Evolutionary conservation across 768 basidiomycete genomes (phyloP).

Genomic region (Suillus ampliporus): DNA sequence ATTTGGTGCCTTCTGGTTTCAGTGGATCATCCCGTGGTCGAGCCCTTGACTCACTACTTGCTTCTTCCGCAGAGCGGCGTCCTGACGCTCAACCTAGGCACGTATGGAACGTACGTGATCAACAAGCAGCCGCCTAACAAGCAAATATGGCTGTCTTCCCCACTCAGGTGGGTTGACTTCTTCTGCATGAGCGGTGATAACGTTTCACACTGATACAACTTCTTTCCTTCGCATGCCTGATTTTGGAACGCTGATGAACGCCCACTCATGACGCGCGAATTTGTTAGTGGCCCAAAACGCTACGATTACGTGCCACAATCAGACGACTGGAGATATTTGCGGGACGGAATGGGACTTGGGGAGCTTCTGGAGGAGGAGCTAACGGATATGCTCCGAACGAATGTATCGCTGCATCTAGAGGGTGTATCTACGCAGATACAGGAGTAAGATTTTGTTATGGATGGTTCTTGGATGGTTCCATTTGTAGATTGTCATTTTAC

Average conservation of each 20-base stretch:
- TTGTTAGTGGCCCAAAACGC: constrained; percentile 84
- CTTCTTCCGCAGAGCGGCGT: constrained; percentile 75
- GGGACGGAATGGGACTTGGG: constrained; percentile 67
- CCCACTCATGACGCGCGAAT: constrained; percentile 7
- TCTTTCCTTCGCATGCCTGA: background rate
- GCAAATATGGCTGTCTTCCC: constrained; percentile 96
- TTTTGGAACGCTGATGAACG: constrained; percentile 10
- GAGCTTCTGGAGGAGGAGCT: constrained; percentile 75
- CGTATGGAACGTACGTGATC: constrained; percentile 88
- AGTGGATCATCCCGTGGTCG: background rate
- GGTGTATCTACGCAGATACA: constrained; percentile 29
- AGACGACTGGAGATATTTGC: constrained; percentile 76
- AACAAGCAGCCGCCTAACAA: constrained; percentile 98
- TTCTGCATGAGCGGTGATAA: background rate
- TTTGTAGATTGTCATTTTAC: background rate
- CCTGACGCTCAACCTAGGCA: constrained; percentile 77
- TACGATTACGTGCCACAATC: constrained; percentile 72
- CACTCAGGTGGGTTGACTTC: constrained; percentile 63
- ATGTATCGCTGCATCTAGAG: constrained; percentile 39
- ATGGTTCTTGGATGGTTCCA: background rate
- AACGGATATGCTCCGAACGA: constrained; percentile 41
- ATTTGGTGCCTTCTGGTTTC: background rate
- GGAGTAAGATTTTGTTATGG: constrained; percentile 18
- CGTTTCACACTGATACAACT: constrained; percentile 12
- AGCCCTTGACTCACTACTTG: background rate